These are phyloP conservation scores for Lentinus tigrinus DNA, from an alignment of 768 basidiomycete species.

Conservation along the genomic window DNA sequence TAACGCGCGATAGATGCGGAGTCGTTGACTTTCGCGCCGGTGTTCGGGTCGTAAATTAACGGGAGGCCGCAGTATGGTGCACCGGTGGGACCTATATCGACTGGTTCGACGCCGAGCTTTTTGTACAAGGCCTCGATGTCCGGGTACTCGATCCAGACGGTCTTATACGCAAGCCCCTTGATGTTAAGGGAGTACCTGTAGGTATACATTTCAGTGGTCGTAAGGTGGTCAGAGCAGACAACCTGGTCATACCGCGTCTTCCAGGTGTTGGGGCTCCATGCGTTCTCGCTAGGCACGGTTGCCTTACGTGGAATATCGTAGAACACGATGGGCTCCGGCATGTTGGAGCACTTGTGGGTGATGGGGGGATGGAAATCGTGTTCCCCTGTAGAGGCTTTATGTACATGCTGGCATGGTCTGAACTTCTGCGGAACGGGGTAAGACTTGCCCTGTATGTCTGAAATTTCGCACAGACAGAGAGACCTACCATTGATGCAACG, in stretches of 20 bases:
- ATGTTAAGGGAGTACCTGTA: conserved; percentile 34
- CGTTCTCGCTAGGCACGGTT: background rate
- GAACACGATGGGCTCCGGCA: conserved; percentile 13
- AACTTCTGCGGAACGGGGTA: too few relatives aligned
- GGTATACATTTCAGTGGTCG: too few relatives aligned
- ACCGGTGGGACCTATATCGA: conserved; percentile 24
- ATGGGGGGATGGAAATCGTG: too few relatives aligned
- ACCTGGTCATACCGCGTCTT: conserved; percentile 27
- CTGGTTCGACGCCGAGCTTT: conserved; percentile 35
- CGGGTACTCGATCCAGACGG: conserved; percentile 51
- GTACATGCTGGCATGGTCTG: too few relatives aligned
- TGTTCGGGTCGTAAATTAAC: conserved; percentile 29
- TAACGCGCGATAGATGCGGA: conserved; percentile 27
- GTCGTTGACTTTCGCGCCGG: conserved; percentile 21
- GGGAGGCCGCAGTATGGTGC: conserved; percentile 25
- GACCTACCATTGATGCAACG: too few relatives aligned
- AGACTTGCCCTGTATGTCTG: too few relatives aligned
- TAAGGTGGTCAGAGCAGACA: background rate
- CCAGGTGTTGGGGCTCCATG: conserved; percentile 23
- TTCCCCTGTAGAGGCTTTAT: too few relatives aligned
- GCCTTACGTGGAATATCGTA: conserved; percentile 21
- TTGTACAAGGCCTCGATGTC: conserved; percentile 41
- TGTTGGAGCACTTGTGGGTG: too few relatives aligned
- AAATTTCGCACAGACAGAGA: too few relatives aligned
- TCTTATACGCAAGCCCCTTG: conserved; percentile 42